Base-by-base conservation (phyloP, 2,329 filamentous ascomycete species). In the Xylaria sp. region DNA sequence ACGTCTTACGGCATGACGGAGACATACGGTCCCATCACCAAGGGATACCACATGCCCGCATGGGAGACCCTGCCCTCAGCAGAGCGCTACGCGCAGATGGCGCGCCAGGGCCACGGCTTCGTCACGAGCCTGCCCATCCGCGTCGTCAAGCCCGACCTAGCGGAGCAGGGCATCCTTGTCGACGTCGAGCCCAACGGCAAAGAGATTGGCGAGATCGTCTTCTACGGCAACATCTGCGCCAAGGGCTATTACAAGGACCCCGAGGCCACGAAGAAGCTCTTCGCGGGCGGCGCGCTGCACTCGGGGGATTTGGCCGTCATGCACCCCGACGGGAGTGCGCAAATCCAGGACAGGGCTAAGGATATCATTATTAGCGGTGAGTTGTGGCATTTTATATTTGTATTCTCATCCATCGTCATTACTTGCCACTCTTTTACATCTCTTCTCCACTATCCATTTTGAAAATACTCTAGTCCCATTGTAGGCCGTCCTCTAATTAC, bases 281-380 rank as follows among this genome's bases (percentile, higher is more conserved):
- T 96, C 76, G 88, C 87, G 0, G 95, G 95, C 6, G 94, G 94
- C 2, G 92, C 89, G 19, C 79, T 93, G 71, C 95, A 97, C 78
- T 94, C 91, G 15, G 95, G 95, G 0, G 95, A 99, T 76, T 78
- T 99, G 51, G 95, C 95, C 0, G 94, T 98, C 0, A 94, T 92
- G 91, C 92, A 97, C 78, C 84, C 90, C 0, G 95, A 98, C 74
- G 94, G 94, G 1, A 90, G 92, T 61, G 89, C 93, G 46, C 92
- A 98, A 80, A 97, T 99, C 67, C 81, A 96, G 61, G 95, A 99
- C 78, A 86, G 95, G 19, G 92, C 92, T 14, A 99, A 99, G 81
- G 95, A 99, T 74, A 97, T 99, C 56, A 99, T 99, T 72, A 99
- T 99, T 66, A 96, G 92, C 56, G 92, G 91, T 92, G 81, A 69